Evolutionary conservation across 225 moss, liverwort and hornwort species (phyloP).

Genomic region (Pseudisothecium myosuroides): DNA sequence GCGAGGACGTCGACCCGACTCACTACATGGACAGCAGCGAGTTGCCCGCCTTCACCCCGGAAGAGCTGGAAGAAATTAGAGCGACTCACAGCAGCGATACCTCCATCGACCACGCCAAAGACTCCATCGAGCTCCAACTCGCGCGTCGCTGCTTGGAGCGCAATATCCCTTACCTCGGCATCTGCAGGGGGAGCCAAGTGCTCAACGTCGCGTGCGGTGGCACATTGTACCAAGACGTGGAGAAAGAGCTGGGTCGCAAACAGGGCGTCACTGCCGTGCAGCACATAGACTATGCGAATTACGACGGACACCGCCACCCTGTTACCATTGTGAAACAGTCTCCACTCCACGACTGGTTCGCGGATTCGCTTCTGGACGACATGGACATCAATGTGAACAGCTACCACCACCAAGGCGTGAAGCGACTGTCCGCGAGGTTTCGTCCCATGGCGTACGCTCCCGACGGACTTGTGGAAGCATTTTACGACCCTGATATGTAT

Average conservation of each 20-base stretch:
- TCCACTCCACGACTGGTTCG: constrained; percentile 78
- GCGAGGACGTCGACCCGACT: constrained; percentile 89
- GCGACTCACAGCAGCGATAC: constrained; percentile 78
- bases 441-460: constrained; percentile 88
- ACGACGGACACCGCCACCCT: constrained; percentile 91
- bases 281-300: constrained; percentile 80
- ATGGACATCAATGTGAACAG: constrained; percentile 81
- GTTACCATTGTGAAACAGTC: constrained; percentile 57
- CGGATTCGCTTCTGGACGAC: constrained; percentile 45
- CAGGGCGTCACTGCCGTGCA: constrained; percentile 27
- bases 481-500: constrained; percentile 82
- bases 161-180: constrained; percentile 91
- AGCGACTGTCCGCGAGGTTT: constrained; percentile 75
- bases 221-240: constrained; percentile 90
- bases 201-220: constrained; percentile 94
- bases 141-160: constrained; percentile 92
- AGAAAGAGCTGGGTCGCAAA: constrained; percentile 67
- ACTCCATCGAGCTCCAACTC: constrained; percentile 93
- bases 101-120: constrained; percentile 80
- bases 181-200: constrained; percentile 85
- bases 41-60: constrained; percentile 50
- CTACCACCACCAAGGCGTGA: constrained; percentile 96
- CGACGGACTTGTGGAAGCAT: constrained; percentile 79
- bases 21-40: constrained; percentile 73
- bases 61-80: constrained; percentile 67